These are phyloP conservation scores for Acanthamoeba triangularis DNA, from an alignment of 208 protist genomes.

Conservation along the genomic window DNA sequence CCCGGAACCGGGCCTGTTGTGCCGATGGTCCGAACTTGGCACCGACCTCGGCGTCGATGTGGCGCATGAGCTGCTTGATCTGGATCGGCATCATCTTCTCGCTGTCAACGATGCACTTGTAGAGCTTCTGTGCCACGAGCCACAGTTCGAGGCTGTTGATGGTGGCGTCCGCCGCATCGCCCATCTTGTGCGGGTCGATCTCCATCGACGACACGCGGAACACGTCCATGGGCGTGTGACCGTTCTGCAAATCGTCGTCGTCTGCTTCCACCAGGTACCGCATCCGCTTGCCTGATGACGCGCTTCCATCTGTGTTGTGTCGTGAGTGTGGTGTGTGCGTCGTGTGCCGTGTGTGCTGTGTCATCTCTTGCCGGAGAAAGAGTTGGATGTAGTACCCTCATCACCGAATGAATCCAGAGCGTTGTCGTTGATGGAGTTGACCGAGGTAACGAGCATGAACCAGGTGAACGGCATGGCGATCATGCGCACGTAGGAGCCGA, in stretches of 20 bases:
- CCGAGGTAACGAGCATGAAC: background rate
- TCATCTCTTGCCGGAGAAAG: no score
- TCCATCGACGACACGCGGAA: slow-evolving; percentile 15
- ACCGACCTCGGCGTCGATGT: slow-evolving; percentile 11
- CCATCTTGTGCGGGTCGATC: slow-evolving; percentile 10
- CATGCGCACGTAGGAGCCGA: background rate
- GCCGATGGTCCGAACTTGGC: background rate
- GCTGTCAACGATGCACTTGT: slow-evolving; percentile 13
- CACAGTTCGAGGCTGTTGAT: slow-evolving; percentile 73
- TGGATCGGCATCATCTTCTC: background rate
- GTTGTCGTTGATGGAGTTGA: background rate
- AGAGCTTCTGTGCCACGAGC: slow-evolving; percentile 66
- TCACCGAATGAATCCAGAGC: background rate
- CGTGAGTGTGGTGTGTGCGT: no score
- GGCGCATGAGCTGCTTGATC: background rate
- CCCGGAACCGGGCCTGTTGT: background rate
- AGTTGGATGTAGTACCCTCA: background rate
- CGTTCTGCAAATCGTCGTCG: background rate
- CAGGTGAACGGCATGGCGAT: background rate
- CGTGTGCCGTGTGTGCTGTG: no score
- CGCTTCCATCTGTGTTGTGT: background rate
- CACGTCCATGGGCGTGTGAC: background rate
- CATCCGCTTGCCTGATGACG: no score
- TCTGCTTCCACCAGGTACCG: background rate
- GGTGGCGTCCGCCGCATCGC: background rate